phyloP scores from a whole-genome alignment of 306 rosid species.

The Vicia faba region DNA sequence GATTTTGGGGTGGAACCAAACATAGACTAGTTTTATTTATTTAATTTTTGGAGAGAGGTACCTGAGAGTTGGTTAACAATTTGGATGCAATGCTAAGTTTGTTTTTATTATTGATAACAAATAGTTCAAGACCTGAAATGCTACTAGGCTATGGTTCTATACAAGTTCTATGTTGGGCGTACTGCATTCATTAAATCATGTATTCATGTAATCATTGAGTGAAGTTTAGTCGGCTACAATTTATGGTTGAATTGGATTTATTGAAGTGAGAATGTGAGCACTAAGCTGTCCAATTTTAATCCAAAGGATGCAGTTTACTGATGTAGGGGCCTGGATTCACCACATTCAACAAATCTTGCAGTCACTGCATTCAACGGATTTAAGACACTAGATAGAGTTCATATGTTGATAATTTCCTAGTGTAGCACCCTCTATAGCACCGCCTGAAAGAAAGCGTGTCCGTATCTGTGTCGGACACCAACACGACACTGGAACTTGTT shows the following conservation, averaged over 20 bases:
- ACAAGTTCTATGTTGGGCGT: neutral
- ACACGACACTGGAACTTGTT: too few relatives aligned
- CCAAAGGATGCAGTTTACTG: neutral
- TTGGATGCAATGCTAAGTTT: conserved; percentile 3
- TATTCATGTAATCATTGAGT: neutral
- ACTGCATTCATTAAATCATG: neutral
- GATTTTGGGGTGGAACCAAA: neutral
- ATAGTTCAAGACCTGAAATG: neutral
- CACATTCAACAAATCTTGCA: neutral
- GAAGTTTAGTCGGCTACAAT: neutral
- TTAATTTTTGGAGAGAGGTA: neutral
- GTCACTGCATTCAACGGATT: neutral
- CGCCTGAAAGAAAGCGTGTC: too few relatives aligned
- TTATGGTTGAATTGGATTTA: neutral
- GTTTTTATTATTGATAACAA: conserved; percentile 8
- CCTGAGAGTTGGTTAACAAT: neutral
- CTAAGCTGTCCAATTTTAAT: neutral
- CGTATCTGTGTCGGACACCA: too few relatives aligned
- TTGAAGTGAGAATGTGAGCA: neutral
- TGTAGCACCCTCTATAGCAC: too few relatives aligned
- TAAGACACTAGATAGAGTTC: neutral
- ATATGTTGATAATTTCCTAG: too few relatives aligned
- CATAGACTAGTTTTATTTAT: neutral
- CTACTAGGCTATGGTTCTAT: neutral
- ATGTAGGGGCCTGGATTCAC: neutral